Percentiles rank a stretch among this genome's conserved stretches.
phyloP scores from a whole-genome alignment of 306 rosid genomes.

The Fagus sylvatica region DNA sequence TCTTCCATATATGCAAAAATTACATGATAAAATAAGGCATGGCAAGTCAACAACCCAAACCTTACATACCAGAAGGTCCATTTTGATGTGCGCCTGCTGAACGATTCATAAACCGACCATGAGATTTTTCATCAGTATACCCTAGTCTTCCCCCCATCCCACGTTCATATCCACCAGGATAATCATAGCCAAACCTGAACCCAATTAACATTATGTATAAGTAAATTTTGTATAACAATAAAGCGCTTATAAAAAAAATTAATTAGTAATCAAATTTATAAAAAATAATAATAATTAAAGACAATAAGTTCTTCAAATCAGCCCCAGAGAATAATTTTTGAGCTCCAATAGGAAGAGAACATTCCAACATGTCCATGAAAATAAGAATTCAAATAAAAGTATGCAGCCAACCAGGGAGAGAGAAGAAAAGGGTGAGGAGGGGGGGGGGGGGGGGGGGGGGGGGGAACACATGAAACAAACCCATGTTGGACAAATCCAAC shows the following conservation, averaged over 20 bases:
- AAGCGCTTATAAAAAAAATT: neutral
- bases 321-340: neutral
- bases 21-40: neutral
- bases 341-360: neutral
- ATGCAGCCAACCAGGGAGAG: neutral
- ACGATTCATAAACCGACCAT: constrained; percentile 78
- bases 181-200: constrained; percentile 74
- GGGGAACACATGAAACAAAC: no score
- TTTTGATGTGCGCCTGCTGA: constrained; percentile 65
- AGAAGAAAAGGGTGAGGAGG: no score
- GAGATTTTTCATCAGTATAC: constrained; percentile 73
- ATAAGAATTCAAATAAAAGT: neutral
- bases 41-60: neutral
- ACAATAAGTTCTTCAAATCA: neutral
- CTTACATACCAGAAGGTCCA: constrained; percentile 63
- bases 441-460: no score
- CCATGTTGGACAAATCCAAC: no score
- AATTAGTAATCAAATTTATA: neutral
- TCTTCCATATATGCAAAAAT: neutral
- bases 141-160: constrained; percentile 79
- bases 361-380: neutral
- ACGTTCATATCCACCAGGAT: constrained; percentile 79
- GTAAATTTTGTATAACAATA: neutral
- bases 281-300: neutral
- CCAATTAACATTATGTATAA: constrained; percentile 19